Evolutionary conservation across 441 rosid species (phyloP), one percentile per base, ranked within the genome.

Genomic region (Manihot esculenta): DNA sequence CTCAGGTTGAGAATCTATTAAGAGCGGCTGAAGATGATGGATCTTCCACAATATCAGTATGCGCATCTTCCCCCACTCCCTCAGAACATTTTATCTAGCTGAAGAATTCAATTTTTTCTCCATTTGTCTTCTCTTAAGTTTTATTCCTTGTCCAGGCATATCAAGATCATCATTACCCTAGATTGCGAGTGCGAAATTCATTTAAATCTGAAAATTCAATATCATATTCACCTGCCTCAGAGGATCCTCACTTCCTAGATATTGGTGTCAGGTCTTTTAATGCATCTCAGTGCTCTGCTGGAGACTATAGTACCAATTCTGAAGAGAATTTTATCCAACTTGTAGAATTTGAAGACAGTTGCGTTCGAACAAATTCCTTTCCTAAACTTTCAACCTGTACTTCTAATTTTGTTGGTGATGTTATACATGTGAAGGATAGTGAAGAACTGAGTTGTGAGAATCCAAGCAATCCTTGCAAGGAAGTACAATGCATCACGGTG

Each of bases 101-200:
- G 23, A 45, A 50, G 64, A 42, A 10, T 68, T 54, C 64, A 15
- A 54, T 30, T 24, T 18, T 38, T 45, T 59, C 24, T 64, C 62
- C 11, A 64, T 56, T 65, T 50, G 20, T 62, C 30, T 41, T 71
- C 33, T 45, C n/a, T 44, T 66, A 57, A 62, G 49, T 20, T 18
- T 51, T 20, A 69, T 54, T 72, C 74, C 74, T 73, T 66, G 13
- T 78, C 48, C 90, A 93, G 97, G 91, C 63, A 75, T 81, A 74
- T 64, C 72, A 74, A 62, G 87, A 81, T 74, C 72, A 65, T 71
- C 87, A 81, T 48, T 96, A 93, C 81, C 99, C 97, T 50, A 86
- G 85, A 78, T 77, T 89, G 77, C 87, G 90, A n/a, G 89, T 91
- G 74, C 88, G 83, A 53, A 79, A 72, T 69, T 87, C 98, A 54